phyloP scores from a whole-genome alignment of 1,284 basidiomycete species.

The Psilocybe mexicana region DNA sequence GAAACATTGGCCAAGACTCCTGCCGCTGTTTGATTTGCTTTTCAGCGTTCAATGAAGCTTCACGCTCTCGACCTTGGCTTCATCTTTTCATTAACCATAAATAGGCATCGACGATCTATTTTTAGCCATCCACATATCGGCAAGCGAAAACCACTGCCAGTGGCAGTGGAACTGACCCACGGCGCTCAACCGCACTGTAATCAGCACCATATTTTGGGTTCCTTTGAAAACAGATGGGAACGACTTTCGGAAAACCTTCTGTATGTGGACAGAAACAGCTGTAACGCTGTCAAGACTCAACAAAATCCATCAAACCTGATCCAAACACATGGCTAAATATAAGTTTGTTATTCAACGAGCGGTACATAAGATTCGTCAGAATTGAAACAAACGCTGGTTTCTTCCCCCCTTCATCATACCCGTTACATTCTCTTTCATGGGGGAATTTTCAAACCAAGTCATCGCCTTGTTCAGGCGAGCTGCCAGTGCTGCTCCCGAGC shows the following conservation, averaged over 20 bases:
- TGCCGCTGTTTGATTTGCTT: no score
- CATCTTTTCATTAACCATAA: no score
- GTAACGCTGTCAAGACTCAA: background rate
- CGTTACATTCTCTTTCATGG: constrained; percentile 32
- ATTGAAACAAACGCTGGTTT: background rate
- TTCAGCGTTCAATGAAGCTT: no score
- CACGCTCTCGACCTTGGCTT: no score
- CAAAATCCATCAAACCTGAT: background rate
- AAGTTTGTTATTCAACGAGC: no score
- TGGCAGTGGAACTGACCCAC: background rate
- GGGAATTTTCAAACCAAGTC: constrained; percentile 40
- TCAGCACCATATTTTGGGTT: background rate
- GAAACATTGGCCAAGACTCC: no score
- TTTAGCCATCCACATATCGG: background rate
- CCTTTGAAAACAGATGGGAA: background rate
- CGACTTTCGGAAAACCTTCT: background rate
- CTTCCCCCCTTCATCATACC: background rate
- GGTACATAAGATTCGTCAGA: background rate
- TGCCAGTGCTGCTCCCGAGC: constrained; percentile 45
- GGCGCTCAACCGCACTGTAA: background rate
- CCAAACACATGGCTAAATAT: background rate
- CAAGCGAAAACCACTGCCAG: background rate
- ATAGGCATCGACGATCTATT: background rate
- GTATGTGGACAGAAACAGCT: background rate
- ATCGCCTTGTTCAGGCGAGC: constrained; percentile 26